Conservation (phyloP, 129 eudicot species). For the Heracleum sosnowskyi region DNA sequence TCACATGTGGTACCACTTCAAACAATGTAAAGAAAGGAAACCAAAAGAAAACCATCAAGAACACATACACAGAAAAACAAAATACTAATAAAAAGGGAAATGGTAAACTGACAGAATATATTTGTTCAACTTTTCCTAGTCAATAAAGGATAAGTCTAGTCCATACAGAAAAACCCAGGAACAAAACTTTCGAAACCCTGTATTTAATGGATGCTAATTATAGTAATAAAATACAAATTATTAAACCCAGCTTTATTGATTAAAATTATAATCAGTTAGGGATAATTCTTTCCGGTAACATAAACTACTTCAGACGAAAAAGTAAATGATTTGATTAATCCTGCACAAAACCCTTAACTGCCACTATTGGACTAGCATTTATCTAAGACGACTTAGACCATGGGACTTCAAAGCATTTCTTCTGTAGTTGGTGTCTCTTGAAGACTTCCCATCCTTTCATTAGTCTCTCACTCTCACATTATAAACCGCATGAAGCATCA, state of each 20-base stretch:
- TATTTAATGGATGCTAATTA: background rate
- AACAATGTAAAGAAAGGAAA: background rate
- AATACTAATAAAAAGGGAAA: background rate
- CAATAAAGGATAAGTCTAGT: background rate
- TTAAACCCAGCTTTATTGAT: background rate
- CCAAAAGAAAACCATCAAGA: background rate
- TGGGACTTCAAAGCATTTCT: background rate
- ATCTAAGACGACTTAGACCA: background rate
- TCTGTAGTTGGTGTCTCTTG: background rate
- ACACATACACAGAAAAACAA: background rate
- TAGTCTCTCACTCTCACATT: background rate
- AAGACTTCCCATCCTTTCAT: background rate
- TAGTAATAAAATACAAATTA: background rate
- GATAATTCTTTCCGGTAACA: background rate
- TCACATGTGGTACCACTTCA: background rate
- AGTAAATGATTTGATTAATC: background rate
- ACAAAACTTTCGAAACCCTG: background rate
- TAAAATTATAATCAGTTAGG: background rate
- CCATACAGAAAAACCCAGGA: background rate
- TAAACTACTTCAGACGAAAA: background rate
- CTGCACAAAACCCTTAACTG: background rate
- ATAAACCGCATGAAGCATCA: background rate
- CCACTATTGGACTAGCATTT: background rate
- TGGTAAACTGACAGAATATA: background rate
- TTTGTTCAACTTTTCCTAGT: background rate